Evolutionary conservation across 495 filamentous ascomycete genomes (phyloP).

Genomic region (Aspergillus campestris): DNA sequence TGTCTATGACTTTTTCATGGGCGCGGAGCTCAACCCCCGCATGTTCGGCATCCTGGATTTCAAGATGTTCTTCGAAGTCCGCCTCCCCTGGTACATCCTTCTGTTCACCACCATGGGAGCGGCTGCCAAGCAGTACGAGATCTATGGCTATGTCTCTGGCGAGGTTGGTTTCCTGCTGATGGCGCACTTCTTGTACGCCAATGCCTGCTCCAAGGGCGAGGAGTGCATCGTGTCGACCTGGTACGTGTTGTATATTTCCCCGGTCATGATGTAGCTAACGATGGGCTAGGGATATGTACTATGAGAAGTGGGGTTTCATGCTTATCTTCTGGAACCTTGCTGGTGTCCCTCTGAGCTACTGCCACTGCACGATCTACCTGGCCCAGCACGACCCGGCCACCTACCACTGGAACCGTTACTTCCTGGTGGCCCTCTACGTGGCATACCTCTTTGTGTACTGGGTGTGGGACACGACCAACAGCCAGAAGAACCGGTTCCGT

Average conservation of each 20-base stretch:
- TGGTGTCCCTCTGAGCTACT: constrained; percentile 91
- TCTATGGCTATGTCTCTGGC: constrained; percentile 82
- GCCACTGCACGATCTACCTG: constrained; percentile 92
- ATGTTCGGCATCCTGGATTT: constrained; percentile 92
- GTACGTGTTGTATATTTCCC: constrained; percentile 27
- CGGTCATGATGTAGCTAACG: neutral
- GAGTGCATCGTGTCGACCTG: constrained; percentile 91
- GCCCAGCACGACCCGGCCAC: constrained; percentile 76
- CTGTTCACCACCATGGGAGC: constrained; percentile 69
- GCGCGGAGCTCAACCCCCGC: constrained; percentile 90
- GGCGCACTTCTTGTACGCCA: constrained; percentile 94
- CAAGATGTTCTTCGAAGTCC: constrained; percentile 99
- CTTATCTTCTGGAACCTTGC: constrained; percentile 99
- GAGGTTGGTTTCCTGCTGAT: constrained; percentile 83
- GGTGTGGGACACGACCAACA: constrained; percentile 86
- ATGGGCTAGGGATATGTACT: constrained; percentile 77
- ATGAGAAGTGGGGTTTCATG: constrained; percentile 99
- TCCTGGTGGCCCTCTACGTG: constrained; percentile 56
- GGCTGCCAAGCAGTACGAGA: constrained; percentile 80
- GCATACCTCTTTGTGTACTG: constrained; percentile 83
- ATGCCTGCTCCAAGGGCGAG: constrained; percentile 94
- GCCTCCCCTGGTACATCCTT: constrained; percentile 93
- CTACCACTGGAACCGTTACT: constrained; percentile 68
- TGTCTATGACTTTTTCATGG: constrained; percentile 99
- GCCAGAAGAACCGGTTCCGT: constrained; percentile 93